Evolutionary conservation across 2,329 filamentous ascomycete genomes (phyloP).

Genomic region (Hyphodiscus sp.): DNA sequence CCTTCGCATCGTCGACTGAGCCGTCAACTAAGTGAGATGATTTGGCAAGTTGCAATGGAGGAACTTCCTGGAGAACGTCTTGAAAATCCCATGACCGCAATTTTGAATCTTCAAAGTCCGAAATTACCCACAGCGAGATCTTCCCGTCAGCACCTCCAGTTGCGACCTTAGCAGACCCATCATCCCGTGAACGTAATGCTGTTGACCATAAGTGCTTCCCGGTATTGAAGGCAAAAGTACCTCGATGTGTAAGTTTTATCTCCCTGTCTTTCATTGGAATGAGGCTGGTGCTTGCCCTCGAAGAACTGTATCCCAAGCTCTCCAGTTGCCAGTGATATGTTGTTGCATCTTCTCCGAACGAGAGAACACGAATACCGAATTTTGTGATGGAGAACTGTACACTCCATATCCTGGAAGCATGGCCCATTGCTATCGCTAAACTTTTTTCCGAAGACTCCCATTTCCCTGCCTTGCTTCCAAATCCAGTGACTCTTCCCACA

Average conservation of each 20-base stretch:
- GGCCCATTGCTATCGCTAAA: conserved; percentile 74
- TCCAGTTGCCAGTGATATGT: conserved; percentile 58
- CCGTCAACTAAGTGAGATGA: not conserved
- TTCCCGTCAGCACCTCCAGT: conserved; percentile 84
- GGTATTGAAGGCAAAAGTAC: conserved; percentile 58
- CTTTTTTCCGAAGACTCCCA: conserved; percentile 36
- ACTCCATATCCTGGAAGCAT: conserved; percentile 84
- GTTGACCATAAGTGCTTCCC: conserved; percentile 92
- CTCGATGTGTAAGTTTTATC: conserved; percentile 42
- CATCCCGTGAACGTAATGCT: conserved; percentile 35
- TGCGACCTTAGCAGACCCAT: conserved; percentile 30
- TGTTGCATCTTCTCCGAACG: conserved; percentile 80
- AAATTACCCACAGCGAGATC: conserved; percentile 37
- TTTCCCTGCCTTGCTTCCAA: conserved; percentile 39
- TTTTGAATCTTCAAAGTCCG: not conserved
- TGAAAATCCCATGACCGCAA: conserved; percentile 6
- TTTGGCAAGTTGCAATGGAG: not conserved
- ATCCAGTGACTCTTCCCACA: conserved; percentile 51
- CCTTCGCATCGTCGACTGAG: too few species aligned
- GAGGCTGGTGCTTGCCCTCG: not conserved
- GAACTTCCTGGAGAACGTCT: not conserved
- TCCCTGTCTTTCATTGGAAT: not conserved
- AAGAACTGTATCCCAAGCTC: not conserved
- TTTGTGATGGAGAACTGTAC: conserved; percentile 54
- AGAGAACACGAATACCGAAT: conserved; percentile 50